Base-by-base conservation (phyloP, 352 stramenopile species). In the Globisporangium lucens region DNA sequence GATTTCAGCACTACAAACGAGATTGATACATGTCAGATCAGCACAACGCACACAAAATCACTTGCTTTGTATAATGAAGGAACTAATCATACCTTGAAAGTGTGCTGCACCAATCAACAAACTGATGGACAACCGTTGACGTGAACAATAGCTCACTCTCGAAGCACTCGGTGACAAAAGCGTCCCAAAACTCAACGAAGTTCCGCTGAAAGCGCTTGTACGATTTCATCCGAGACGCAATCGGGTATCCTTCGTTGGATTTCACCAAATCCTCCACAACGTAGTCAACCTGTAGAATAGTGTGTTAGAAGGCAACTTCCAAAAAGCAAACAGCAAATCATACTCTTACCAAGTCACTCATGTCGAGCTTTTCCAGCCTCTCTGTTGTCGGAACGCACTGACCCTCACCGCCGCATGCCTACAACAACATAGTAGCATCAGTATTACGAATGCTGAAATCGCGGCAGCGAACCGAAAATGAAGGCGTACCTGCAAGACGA, bases 131-230 rank as follows among this genome's bases (percentile, higher is more conserved):
- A 13, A 96, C 56, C 5, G 88, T 70, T 3, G 82, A 87, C 3
- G 78, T 87, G 65, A 95, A 93, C 47, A 96, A 68, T 5, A 93
- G 73, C 22, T 96, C 89, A 55, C 86, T 94, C 53, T 96, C 87
- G 46, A 83, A 82, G 55, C 83, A 91, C 56, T 96, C 85, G 20
- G 78, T 79, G 60, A 95, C 77, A 58, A 95, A 90, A 30, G 69
- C 73, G 24, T 89, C 69, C 89, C 87, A 96, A 61, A 96, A 95
- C 52, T 85, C 75, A 8, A 80, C 75, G 30, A 93, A 95, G 61
- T 82, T 79, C 15, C 57, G 53, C 47, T 90, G 76, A 33, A 93
- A 94, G 56, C 84, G 82, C 61, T 81, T 90, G 71, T 71, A 81
- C 9, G 71, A 73, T 62, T 83, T 93, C 22, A 63, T 60, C 41